A percentile compares a stretch with the other conserved stretches of the same genome.
These are phyloP conservation scores for Petrea volubilis DNA, from an alignment of 257 asterid genomes.

Conservation along the genomic window DNA sequence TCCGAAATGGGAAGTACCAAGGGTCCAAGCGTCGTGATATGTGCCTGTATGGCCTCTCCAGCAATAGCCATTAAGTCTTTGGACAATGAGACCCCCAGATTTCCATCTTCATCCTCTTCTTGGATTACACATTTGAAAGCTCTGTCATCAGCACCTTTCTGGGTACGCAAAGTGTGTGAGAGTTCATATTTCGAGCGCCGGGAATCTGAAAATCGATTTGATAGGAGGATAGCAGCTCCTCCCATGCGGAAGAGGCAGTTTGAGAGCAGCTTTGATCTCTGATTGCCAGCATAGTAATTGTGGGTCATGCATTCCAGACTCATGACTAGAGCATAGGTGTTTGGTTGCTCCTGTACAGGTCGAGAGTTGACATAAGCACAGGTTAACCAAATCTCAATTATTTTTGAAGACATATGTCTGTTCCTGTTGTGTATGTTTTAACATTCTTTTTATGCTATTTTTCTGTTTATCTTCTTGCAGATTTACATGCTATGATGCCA, in stretches of 20 bases:
- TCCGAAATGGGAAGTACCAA: conserved; percentile 51
- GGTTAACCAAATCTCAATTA: not conserved
- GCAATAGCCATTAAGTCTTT: conserved; percentile 45
- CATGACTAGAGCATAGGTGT: conserved; percentile 55
- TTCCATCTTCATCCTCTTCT: conserved; percentile 43
- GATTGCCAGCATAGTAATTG: conserved; percentile 47
- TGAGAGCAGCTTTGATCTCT: conserved; percentile 48
- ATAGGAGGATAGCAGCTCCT: conserved; percentile 50
- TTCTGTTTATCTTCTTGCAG: not conserved
- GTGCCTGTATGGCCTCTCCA: conserved; percentile 44
- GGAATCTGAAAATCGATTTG: conserved; percentile 34
- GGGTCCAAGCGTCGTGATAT: conserved; percentile 52
- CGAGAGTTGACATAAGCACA: not conserved
- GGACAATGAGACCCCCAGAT: conserved; percentile 38
- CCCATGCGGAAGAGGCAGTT: conserved; percentile 62
- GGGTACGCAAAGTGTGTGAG: conserved; percentile 45
- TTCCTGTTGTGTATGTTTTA: not conserved
- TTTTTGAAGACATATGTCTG: not conserved
- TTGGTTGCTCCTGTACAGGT: conserved; percentile 43
- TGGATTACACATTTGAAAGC: conserved; percentile 48
- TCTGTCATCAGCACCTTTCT: conserved; percentile 45
- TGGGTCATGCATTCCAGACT: conserved; percentile 45
- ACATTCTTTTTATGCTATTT: not conserved
- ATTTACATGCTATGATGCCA: not conserved
- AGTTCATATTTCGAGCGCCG: conserved; percentile 44